Percentiles rank a stretch among this genome's conserved stretches.
These are phyloP conservation scores for Climacium dendroides DNA, from an alignment of 225 moss, liverwort and hornwort genomes.

Conservation along the genomic window DNA sequence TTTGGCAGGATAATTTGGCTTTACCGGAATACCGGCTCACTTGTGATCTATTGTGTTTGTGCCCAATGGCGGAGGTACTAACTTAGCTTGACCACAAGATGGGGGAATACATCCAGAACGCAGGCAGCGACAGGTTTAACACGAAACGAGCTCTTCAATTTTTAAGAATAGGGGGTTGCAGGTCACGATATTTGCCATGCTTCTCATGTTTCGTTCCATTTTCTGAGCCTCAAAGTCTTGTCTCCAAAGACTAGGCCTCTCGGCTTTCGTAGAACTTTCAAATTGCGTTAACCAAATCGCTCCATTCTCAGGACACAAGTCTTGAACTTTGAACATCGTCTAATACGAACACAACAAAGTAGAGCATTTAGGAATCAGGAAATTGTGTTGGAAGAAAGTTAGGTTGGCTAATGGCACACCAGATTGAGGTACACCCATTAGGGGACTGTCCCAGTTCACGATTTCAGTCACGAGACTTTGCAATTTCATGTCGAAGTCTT, in stretches of 20 bases:
- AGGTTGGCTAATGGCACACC: no score
- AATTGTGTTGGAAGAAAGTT: not conserved
- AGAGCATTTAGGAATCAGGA: not conserved
- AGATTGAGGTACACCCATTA: no score
- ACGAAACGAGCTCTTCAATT: not conserved
- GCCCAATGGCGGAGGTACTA: not conserved
- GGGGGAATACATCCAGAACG: not conserved
- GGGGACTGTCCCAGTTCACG: not conserved
- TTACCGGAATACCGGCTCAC: not conserved
- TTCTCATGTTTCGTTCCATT: not conserved
- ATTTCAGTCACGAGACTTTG: not conserved
- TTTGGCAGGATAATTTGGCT: not conserved
- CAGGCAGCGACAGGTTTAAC: not conserved
- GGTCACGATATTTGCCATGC: not conserved
- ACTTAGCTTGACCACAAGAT: not conserved
- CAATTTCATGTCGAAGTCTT: not conserved
- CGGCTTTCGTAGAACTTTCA: not conserved
- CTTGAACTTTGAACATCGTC: not conserved
- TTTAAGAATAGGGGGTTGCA: not conserved
- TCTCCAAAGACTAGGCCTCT: no score
- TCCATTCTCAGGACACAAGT: not conserved
- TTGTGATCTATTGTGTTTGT: not conserved
- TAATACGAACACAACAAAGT: not conserved
- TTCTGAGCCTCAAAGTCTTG: not conserved
- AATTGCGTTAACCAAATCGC: not conserved